phyloP scores from a whole-genome alignment of 164 flowering plant species.

The Hamamelis virginiana region DNA sequence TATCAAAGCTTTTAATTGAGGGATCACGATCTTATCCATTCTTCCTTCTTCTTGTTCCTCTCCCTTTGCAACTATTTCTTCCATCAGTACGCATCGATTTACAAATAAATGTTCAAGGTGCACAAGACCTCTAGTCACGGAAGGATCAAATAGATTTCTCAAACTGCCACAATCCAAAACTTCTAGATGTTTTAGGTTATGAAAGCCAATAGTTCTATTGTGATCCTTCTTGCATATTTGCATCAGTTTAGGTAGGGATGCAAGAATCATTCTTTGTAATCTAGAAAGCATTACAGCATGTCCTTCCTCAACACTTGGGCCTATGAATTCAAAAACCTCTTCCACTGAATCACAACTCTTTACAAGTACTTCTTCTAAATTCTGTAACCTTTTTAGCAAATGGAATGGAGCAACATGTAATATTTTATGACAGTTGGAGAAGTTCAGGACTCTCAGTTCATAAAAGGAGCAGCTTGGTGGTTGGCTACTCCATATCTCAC shows the following conservation, averaged over 20 bases:
- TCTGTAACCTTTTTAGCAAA: not conserved
- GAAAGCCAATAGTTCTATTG: too few species aligned
- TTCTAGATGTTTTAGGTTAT: too few species aligned
- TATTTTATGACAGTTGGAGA: constrained; percentile 2
- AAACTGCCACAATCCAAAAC: too few species aligned
- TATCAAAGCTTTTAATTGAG: too few species aligned
- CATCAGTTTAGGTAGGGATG: constrained; percentile 11
- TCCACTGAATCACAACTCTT: constrained; percentile 1
- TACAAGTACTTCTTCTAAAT: not conserved
- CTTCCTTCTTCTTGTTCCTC: too few species aligned
- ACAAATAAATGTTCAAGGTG: too few species aligned
- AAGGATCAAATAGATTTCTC: too few species aligned
- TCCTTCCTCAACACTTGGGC: not conserved
- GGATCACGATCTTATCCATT: too few species aligned
- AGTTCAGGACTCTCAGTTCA: not conserved
- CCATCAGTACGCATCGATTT: too few species aligned
- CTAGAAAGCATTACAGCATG: not conserved
- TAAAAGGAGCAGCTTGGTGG: constrained; percentile 2
- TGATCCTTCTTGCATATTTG: not conserved
- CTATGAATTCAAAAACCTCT: constrained; percentile 3
- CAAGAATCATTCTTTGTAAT: not conserved
- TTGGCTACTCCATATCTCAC: constrained; percentile 11
- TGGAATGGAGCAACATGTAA: not conserved
- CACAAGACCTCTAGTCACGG: too few species aligned
- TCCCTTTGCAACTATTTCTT: too few species aligned